Percentiles rank a stretch among this genome's conserved stretches.
These are phyloP conservation scores for Phytophthora hybrid DNA, from an alignment of 352 stramenopile species.

Conservation along the genomic window DNA sequence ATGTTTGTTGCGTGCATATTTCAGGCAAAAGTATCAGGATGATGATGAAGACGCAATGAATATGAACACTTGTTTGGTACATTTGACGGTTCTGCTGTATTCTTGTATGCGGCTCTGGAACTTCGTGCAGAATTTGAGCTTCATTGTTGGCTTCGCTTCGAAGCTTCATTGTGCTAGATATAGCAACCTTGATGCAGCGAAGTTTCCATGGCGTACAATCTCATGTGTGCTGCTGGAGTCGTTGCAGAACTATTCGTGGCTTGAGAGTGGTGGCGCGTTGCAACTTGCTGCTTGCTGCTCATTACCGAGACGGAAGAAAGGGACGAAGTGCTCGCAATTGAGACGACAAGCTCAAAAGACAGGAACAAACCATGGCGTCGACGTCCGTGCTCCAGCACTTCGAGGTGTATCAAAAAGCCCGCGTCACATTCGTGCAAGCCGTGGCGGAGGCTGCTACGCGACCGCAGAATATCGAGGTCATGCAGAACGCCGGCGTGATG, in stretches of 20 bases:
- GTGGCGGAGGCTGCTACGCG: conserved; percentile 94
- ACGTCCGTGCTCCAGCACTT: conserved; percentile 95
- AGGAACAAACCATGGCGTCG: conserved; percentile 67
- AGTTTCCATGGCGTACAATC: conserved; percentile 6
- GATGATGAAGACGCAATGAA: too few relatives aligned
- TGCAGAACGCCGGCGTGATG: conserved; percentile 97
- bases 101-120: too few relatives aligned
- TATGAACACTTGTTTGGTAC: too few relatives aligned
- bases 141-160: too few relatives aligned
- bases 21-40: too few relatives aligned
- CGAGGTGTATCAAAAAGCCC: conserved; percentile 96
- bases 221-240: conserved; percentile 19
- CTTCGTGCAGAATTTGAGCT: too few relatives aligned
- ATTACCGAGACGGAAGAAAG: conserved; percentile 11
- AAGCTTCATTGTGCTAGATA: too few relatives aligned
- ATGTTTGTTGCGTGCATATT: too few relatives aligned
- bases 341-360: neutral
- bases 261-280: neutral
- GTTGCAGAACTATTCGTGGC: conserved; percentile 36
- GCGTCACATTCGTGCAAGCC: conserved; percentile 95
- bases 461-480: conserved; percentile 96
- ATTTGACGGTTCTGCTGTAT: too few relatives aligned
- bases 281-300: neutral
- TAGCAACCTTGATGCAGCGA: too few relatives aligned
- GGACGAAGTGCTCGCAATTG: neutral